Evolutionary conservation across 1,284 basidiomycete genomes (phyloP).

Genomic region (Irpex rosettiformis): DNA sequence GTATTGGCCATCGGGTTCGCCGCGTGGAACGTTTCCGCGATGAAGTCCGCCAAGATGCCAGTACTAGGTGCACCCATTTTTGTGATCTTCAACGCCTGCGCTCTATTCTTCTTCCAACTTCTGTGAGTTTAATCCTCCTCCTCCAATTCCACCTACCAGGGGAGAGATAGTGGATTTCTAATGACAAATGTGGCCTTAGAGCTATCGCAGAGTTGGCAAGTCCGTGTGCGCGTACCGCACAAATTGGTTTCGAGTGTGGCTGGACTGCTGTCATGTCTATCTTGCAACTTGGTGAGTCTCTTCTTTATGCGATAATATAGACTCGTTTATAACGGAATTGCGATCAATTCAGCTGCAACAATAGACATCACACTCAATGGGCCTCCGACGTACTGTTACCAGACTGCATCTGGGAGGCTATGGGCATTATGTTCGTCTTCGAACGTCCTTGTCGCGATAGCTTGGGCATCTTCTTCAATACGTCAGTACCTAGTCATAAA

Average conservation of each 20-base stretch:
- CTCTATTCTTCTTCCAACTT: conserved; percentile 39
- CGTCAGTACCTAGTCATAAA: conserved; percentile 35
- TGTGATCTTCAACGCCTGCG: conserved; percentile 47
- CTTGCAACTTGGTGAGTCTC: conserved; percentile 46
- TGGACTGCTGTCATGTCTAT: conserved; percentile 49
- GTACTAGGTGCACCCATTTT: conserved; percentile 48
- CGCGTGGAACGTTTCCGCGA: conserved; percentile 50
- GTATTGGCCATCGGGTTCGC: conserved; percentile 51
- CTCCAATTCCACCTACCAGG: not conserved
- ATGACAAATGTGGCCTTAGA: conserved; percentile 26
- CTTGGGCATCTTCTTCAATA: conserved; percentile 49
- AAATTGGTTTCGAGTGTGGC: conserved; percentile 46
- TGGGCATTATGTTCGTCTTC: conserved; percentile 51
- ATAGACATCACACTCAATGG: conserved; percentile 42
- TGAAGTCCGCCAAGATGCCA: conserved; percentile 29
- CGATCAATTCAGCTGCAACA: conserved; percentile 35
- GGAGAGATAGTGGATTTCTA: too few species aligned
- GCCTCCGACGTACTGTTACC: conserved; percentile 33
- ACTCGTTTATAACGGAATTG: not conserved
- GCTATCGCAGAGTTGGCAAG: conserved; percentile 37
- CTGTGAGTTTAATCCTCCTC: conserved; percentile 33
- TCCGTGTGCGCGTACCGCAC: conserved; percentile 34
- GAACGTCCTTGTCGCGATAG: conserved; percentile 45
- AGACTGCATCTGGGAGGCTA: conserved; percentile 28
- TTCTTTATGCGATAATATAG: not conserved